Evolutionary conservation across 768 basidiomycete genomes (phyloP).

Genomic region (Symmetrospora coprosmae): DNA sequence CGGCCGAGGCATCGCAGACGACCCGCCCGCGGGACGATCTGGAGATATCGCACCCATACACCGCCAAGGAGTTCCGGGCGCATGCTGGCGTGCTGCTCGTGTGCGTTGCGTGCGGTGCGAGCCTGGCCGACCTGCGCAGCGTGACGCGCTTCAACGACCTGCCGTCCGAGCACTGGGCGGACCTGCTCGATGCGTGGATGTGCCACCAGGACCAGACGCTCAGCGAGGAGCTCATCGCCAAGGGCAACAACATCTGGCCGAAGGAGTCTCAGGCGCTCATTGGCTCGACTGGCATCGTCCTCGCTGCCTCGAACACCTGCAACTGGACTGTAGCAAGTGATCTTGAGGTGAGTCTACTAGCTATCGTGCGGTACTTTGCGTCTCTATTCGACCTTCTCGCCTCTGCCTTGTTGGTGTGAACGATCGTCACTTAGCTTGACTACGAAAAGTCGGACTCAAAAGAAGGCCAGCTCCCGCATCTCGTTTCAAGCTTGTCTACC

Average conservation of each 20-base stretch:
- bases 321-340: constrained; percentile 42
- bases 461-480: constrained; percentile 38
- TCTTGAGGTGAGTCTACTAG: constrained; percentile 46
- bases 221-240: constrained; percentile 52
- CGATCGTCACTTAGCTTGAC: constrained; percentile 25
- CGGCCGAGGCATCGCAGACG: constrained; percentile 43
- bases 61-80: constrained; percentile 51
- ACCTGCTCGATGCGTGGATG: constrained; percentile 96
- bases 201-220: constrained; percentile 82
- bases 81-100: constrained; percentile 53
- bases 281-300: constrained; percentile 75
- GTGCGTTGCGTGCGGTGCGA: constrained; percentile 66
- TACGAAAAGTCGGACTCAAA: not conserved
- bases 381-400: constrained; percentile 37
- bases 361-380: not conserved
- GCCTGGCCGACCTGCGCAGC: constrained; percentile 45
- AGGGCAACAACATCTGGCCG: constrained; percentile 65
- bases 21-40: constrained; percentile 29
- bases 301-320: constrained; percentile 48
- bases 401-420: constrained; percentile 40
- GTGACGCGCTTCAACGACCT: constrained; percentile 58
- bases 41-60: constrained; percentile 41
- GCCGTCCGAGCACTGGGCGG: constrained; percentile 93
- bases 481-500: constrained; percentile 48
- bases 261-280: constrained; percentile 57